phyloP scores from a whole-genome alignment of 306 rosid species.

The Morella rubra region DNA sequence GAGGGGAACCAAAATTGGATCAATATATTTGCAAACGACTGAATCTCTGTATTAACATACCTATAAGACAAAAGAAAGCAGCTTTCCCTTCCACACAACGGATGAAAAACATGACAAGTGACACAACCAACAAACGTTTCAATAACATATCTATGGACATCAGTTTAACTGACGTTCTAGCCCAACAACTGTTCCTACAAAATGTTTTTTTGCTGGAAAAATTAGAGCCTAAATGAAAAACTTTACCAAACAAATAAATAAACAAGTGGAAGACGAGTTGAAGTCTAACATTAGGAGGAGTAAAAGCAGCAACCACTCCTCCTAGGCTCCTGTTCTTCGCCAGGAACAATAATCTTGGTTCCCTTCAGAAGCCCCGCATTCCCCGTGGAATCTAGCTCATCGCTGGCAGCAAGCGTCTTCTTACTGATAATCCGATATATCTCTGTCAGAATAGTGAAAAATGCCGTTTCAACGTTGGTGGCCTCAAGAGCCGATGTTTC shows the following conservation, averaged over 20 bases:
- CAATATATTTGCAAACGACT: conserved; percentile 9
- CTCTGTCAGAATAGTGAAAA: conserved; percentile 68
- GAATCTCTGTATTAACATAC: conserved; percentile 36
- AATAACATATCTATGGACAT: conserved; percentile 26
- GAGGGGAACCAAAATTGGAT: neutral
- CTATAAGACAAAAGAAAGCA: conserved; percentile 20
- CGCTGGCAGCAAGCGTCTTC: conserved; percentile 57
- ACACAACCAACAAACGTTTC: conserved; percentile 18
- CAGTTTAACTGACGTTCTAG: conserved; percentile 17
- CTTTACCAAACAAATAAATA: conserved; percentile 10
- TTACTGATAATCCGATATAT: conserved; percentile 68
- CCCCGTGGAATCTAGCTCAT: conserved; percentile 36
- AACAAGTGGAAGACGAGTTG: neutral
- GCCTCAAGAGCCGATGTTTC: conserved; percentile 47
- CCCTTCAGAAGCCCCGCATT: conserved; percentile 60
- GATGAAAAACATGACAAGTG: neutral
- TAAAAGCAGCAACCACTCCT: conserved; percentile 68
- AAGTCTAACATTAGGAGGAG: conserved; percentile 22
- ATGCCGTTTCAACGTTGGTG: conserved; percentile 73
- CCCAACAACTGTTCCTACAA: conserved; percentile 25
- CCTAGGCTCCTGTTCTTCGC: conserved; percentile 33
- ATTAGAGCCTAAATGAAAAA: conserved; percentile 12
- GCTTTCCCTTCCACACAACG: neutral
- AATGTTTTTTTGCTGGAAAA: conserved; percentile 6
- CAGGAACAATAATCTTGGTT: conserved; percentile 63